Conservation (phyloP, 257 asterid species). For the Ligustrum vulgare region DNA sequence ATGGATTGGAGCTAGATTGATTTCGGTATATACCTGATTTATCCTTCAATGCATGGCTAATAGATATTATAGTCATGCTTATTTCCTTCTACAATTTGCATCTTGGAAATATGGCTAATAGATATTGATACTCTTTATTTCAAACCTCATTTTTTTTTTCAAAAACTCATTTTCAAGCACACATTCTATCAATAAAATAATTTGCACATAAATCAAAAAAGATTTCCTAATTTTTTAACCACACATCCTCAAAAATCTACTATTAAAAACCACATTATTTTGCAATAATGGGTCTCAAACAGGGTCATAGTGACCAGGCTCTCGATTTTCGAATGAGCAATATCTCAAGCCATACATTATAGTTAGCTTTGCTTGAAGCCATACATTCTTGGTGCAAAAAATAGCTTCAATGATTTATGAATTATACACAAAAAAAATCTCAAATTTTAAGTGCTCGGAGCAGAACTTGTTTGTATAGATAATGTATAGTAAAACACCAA, state of each 20-base stretch:
- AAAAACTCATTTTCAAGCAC: no score
- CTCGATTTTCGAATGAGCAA: background rate
- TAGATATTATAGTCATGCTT: background rate
- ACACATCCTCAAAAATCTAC: no score
- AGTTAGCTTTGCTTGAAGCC: background rate
- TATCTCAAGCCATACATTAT: background rate
- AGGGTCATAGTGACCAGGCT: background rate
- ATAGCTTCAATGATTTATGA: background rate
- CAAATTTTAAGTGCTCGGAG: background rate
- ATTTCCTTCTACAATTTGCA: background rate
- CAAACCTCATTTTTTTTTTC: no score
- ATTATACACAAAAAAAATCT: background rate
- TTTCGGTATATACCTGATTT: conserved; percentile 32
- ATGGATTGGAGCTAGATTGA: conserved; percentile 51
- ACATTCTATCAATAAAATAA: no score
- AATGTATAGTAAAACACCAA: background rate
- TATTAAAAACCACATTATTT: no score
- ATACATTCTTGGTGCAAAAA: background rate
- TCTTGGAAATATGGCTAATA: background rate
- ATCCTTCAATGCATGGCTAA: background rate
- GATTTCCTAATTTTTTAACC: no score
- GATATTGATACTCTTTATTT: no score
- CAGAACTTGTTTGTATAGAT: background rate
- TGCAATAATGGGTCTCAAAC: no score
- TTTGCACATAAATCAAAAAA: no score